These are phyloP conservation scores for Sclerotinia minor DNA, from an alignment of 2,329 filamentous ascomycete genomes.

Conservation along the genomic window DNA sequence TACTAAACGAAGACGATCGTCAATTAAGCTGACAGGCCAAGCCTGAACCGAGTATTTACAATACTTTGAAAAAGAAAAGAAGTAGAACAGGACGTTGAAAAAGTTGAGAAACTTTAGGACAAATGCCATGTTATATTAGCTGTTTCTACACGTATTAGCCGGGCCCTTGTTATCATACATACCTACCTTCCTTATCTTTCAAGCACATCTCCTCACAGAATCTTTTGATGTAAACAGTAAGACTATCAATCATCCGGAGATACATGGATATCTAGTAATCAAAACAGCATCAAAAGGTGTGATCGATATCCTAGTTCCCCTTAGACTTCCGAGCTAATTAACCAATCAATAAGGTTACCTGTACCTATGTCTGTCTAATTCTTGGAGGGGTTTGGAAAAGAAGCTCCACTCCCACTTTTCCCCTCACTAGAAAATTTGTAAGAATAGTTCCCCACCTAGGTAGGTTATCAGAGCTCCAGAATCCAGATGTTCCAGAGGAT, in stretches of 20 bases:
- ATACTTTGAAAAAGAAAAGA: not conserved
- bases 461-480: not conserved
- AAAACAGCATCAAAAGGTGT: not conserved
- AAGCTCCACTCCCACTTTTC: conserved; percentile 8
- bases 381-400: not conserved
- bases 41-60: not conserved
- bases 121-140: not conserved
- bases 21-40: not conserved
- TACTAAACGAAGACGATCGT: not conserved
- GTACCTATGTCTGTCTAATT: not conserved
- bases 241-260: not conserved
- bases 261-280: conserved; percentile 8
- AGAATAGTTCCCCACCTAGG: not conserved
- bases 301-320: not conserved
- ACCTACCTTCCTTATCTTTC: not conserved
- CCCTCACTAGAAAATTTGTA: conserved; percentile 7
- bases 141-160: not conserved
- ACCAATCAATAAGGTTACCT: not conserved
- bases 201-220: not conserved
- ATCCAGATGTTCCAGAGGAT: no score
- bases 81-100: not conserved
- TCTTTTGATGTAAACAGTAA: not conserved
- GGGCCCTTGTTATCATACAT: not conserved
- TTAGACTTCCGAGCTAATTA: not conserved
- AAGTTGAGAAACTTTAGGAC: not conserved